Evolutionary conservation across 129 eudicot genomes (phyloP).

Genomic region (Artemisia argyi): DNA sequence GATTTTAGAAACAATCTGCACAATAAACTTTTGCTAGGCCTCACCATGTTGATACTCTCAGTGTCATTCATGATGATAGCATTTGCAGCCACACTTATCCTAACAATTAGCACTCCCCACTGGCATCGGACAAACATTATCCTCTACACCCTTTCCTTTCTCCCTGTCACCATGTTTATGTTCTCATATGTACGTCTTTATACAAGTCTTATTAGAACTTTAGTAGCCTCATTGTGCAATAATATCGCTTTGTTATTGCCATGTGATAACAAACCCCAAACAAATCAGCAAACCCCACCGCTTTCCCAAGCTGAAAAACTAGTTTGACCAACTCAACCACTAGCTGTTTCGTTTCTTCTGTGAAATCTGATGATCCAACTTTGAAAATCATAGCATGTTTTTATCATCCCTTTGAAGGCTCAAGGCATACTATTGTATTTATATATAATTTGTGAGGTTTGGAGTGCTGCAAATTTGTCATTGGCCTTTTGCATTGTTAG

Average conservation of each 20-base stretch:
- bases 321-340: background rate
- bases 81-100: background rate
- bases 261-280: background rate
- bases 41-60: background rate
- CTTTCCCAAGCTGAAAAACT: constrained; percentile 5
- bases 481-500: too few species aligned
- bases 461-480: too few species aligned
- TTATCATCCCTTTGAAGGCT: constrained; percentile 12
- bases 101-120: too few species aligned
- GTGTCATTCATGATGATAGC: constrained; percentile 4
- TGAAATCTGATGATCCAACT: background rate
- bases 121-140: too few species aligned
- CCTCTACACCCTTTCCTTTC: too few species aligned
- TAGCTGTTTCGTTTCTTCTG: background rate
- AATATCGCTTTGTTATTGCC: background rate
- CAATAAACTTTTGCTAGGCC: too few species aligned
- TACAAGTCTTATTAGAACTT: too few species aligned
- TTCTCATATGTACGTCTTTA: too few species aligned
- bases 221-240: too few species aligned
- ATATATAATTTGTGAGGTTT: too few species aligned
- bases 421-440: background rate
- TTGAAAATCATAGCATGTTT: background rate
- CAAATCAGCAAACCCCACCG: background rate
- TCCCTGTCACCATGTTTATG: too few species aligned
- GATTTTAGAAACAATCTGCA: constrained; percentile 27